Base-by-base conservation (phyloP, 768 basidiomycete genomes). In the Psilocybe azurescens region DNA sequence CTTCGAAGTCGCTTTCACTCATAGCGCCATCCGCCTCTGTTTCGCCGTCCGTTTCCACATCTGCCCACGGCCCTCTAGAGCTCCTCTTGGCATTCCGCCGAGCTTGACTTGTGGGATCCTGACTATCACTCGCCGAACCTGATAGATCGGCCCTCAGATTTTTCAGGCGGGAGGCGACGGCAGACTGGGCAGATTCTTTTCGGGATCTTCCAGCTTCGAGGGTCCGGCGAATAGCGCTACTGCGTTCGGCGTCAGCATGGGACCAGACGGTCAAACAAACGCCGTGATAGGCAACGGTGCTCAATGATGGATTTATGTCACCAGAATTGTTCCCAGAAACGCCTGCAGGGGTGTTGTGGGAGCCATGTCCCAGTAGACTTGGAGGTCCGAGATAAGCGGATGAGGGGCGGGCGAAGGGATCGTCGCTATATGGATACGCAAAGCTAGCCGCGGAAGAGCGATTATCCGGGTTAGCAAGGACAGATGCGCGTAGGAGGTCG, bases 181-280 rank as follows among this genome's bases (percentile, higher is more conserved):
- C 76, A 16, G 88, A 89, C 72, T 93, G 91, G 0, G 89, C 88
- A 33, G 89, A 90, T 73, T 94, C 91, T 72, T 92, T 91, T 58
- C 91, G 86, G 46, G 83, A 86, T 49, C 91, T 86, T 52, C 89
- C 86, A 0, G 89, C 89, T 72, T 94, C 93, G 52, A 93, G 82
- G 6, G 91, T 92, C 53, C 89, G 84, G 20, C 94, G 87, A 67
- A 96, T 95, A 1, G 94, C 94, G 13, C 81, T 83, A 58, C 90
- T 89, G 52, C 95, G 88, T 68, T 95, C 90, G 0, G 89, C 89
- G 71, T 98, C 96, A 18, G 95, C 95, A 70, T 96, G 95, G 3
- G 93, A 94, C 95, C 95, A 99, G 1, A 97, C 94, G 1, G 94
- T 95, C 61, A 99, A 81, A 67, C 94, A 94, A 39, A 97, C 94